These are phyloP conservation scores for Oenanthe javanica DNA, from an alignment of 140 eudicot species.

Conservation along the genomic window DNA sequence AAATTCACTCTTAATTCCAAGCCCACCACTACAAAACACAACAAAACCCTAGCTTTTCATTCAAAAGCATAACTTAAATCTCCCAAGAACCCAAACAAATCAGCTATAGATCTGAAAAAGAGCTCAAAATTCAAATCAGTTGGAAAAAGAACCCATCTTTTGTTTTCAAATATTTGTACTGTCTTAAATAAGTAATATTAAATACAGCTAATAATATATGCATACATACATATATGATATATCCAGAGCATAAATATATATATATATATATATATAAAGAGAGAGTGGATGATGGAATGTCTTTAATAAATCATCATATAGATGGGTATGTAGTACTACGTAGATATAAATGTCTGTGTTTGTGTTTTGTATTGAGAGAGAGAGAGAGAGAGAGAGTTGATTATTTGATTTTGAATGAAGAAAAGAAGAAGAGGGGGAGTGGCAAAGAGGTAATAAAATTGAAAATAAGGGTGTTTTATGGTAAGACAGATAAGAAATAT, in stretches of 20 bases:
- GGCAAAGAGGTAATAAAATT: background rate
- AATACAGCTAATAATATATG: background rate
- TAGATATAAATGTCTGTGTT: background rate
- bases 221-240: background rate
- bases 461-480: background rate
- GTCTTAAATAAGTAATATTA: background rate
- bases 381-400: background rate
- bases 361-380: background rate
- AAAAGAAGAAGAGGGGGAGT: background rate
- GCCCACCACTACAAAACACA: background rate
- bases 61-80: background rate
- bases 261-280: background rate
- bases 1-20: background rate
- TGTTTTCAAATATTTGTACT: background rate
- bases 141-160: background rate
- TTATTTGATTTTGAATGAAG: background rate
- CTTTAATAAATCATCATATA: background rate
- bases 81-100: background rate
- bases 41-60: conserved; percentile 4
- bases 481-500: background rate
- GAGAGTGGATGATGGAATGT: background rate
- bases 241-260: background rate
- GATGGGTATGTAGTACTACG: too few relatives aligned
- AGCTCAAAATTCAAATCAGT: background rate
- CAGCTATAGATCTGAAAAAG: background rate